phyloP scores from a whole-genome alignment of 1,284 basidiomycete species.

The Leccinum pachyderme region DNA sequence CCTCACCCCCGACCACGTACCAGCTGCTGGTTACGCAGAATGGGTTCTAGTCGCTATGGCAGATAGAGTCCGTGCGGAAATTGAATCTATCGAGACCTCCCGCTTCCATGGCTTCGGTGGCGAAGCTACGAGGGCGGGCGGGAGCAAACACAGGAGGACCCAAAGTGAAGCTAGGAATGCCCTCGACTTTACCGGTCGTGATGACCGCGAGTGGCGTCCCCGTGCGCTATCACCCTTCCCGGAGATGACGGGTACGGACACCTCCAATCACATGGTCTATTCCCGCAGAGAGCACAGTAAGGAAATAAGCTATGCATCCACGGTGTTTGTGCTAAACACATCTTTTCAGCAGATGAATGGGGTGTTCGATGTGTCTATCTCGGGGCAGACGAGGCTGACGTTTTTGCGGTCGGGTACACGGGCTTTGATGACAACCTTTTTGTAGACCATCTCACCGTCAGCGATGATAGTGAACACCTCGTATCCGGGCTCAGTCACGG shows the following conservation, averaged over 20 bases:
- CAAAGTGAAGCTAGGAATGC: constrained; percentile 32
- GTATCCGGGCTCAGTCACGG: constrained; percentile 18
- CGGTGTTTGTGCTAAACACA: constrained; percentile 9
- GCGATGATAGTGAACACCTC: constrained; percentile 19
- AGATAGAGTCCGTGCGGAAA: constrained; percentile 15
- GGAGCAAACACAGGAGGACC: constrained; percentile 15
- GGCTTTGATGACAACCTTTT: constrained; percentile 28
- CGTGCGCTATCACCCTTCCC: constrained; percentile 28
- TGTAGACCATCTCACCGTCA: constrained; percentile 21
- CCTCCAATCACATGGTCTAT: constrained; percentile 28
- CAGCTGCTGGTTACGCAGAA: constrained; percentile 30
- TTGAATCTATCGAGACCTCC: constrained; percentile 14
- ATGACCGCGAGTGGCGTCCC: constrained; percentile 10
- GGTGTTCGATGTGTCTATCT: constrained; percentile 22
- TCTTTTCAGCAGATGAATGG: constrained; percentile 30
- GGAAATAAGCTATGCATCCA: not conserved
- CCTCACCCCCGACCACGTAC: constrained; percentile 33
- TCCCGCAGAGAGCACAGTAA: constrained; percentile 28
- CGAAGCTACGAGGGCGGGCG: not conserved
- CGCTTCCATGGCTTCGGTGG: constrained; percentile 2
- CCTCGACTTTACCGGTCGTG: constrained; percentile 31
- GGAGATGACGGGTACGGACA: constrained; percentile 11
- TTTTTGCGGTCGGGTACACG: constrained; percentile 28
- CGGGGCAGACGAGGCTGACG: constrained; percentile 14
- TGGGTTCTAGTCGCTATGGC: constrained; percentile 28